Base-by-base conservation (phyloP, 257 asterid species). In the Salvia miltiorrhiza region DNA sequence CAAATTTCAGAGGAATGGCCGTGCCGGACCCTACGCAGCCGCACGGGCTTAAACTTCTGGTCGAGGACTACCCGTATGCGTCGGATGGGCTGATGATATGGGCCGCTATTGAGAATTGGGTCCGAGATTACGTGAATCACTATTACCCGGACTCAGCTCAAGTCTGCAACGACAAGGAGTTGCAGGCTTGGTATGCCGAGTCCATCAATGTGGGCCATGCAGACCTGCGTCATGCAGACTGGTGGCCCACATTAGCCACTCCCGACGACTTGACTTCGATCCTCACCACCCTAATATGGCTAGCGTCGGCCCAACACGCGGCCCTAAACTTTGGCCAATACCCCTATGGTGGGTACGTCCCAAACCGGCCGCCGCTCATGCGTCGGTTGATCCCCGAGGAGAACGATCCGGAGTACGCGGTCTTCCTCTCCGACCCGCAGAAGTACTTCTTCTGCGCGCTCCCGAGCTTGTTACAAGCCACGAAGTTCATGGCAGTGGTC, bases 171-270 rank as follows among this genome's bases (percentile, higher is more conserved):
- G 99, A 93, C 80, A 76, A 63, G 75, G 99, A 93, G 74, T 89
- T 94, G 48, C 97, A 94, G 68, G 93, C 93, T n/a, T 94, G 99
- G 99, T 94, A 92, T 13, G 84, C 96, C 0, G 99, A 94, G 83
- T 85, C 93, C 79, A 80, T 91, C 65, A 87, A 91, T 16, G 95
- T 87, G 70, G 99, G 99, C 74, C 99, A 94, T 12, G 86, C 80
- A 0, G 99, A 94, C 54, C 74, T 82, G 5, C 87, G 93, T 10
- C 43, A 86, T 1, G 97, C 77, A 1, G 87, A 84, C 0, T 94
- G 99, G 99, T 94, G 99, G 99, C 99, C 99, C 53, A 81, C 87
- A 4, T 55, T 94, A 57, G 87, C 84, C 57, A 82, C 90, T 2
- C 85, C 97, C 0, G 84, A 85, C 50, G 95, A 89, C 83, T 87